A percentile compares a stretch with the other conserved stretches of the same genome.
These are phyloP conservation scores for Cynanchum wilfordii DNA, from an alignment of 257 asterid species.

Conservation along the genomic window DNA sequence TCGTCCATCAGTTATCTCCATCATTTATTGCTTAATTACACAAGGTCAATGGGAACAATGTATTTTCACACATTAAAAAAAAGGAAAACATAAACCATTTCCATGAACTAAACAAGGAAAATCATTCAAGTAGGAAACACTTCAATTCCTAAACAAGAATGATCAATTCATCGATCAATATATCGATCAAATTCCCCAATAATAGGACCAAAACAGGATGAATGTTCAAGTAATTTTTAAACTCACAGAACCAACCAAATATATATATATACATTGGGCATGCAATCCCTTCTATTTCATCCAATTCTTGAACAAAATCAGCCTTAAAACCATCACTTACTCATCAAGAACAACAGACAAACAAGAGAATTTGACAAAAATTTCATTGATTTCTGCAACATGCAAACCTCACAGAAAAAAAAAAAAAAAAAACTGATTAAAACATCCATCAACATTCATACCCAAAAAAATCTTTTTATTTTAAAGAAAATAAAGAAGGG, in stretches of 20 bases:
- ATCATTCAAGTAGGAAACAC: not conserved
- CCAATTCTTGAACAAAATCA: constrained; percentile 2
- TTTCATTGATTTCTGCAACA: not conserved
- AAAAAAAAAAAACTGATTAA: no score
- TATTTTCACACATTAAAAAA: not conserved
- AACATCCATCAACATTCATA: no score
- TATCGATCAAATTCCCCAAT: not conserved
- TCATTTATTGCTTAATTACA: not conserved
- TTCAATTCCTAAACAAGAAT: not conserved
- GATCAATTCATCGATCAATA: no score
- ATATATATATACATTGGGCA: not conserved
- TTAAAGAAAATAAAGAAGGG: no score
- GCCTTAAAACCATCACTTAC: not conserved
- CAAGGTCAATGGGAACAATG: not conserved
- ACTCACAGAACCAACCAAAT: not conserved
- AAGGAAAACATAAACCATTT: not conserved
- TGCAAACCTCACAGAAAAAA: not conserved
- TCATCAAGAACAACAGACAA: not conserved
- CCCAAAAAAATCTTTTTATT: no score
- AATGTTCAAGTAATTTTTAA: not conserved
- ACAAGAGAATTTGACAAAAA: not conserved
- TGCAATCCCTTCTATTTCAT: not conserved
- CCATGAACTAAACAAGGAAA: not conserved
- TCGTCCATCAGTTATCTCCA: not conserved
- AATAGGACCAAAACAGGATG: not conserved